Evolutionary conservation across 805 yeast species (phyloP), one percentile per base, ranked within the genome.

Genomic region (Cyberlindnera mrakii): DNA sequence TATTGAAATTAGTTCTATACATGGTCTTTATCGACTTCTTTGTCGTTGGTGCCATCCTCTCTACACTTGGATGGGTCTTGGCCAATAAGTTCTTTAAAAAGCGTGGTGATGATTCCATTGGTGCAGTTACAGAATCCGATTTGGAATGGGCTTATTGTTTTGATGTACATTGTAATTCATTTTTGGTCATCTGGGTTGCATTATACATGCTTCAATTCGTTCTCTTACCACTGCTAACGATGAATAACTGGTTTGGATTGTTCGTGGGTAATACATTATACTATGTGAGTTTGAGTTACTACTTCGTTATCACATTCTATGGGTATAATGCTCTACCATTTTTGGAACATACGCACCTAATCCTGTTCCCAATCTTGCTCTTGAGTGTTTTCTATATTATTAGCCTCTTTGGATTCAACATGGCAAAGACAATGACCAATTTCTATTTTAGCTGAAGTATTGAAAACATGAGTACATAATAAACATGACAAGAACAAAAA

Each of bases 121-220:
- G 60, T 27, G 59, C 55, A 11, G 49, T 54, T 11, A 40, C 53
- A n/a, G 70, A 66, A 29, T 69, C 64, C 20, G 65, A 70, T 33
- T 66, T 87, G 42, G 96, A 90, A 59, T 90, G 96, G 96, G 89
- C 91, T 1, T 89, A 87, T 60, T 88, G 96, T 66, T 90, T 90
- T 59, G 97, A 89, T 57, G 82, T 89, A 23, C 97, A 90, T 64
- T 87, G 96, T 67, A 90, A 90, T 62, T 77, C 96, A n/a, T 88
- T 85, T 59, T 65, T 88, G 49, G 69, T 82, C 14, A 80, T 88
- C 35, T 87, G 95, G 95, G 72, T 86, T 41, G 63, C 76, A 40
- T 67, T 88, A 31, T 85, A 88, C 60, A 71, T 87, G 48, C 46
- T 85, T 27, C 95, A 88, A 63, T 84, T 86, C 56, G 57, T 87